phyloP scores from a whole-genome alignment of 2,329 filamentous ascomycete species.

The Aureobasidium pullulans region DNA sequence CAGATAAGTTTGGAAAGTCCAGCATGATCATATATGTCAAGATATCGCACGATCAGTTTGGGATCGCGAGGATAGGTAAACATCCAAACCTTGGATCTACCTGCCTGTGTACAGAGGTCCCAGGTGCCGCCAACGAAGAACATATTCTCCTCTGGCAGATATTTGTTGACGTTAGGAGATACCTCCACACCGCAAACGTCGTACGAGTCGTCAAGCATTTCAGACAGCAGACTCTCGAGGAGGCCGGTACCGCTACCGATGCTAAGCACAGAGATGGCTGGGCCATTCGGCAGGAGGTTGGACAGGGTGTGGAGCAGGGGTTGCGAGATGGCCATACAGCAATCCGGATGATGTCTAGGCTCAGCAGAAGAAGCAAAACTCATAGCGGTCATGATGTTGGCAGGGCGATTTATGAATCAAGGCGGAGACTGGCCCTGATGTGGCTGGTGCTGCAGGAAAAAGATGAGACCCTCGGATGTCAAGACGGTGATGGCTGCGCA shows the following conservation, averaged over 20 bases:
- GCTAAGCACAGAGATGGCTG: constrained; percentile 28
- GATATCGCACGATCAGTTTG: constrained; percentile 38
- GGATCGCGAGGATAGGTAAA: constrained; percentile 49
- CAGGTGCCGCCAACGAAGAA: constrained; percentile 39
- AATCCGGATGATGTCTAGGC: constrained; percentile 16
- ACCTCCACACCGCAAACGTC: constrained; percentile 44
- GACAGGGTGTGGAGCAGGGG: constrained; percentile 9
- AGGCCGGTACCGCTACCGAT: constrained; percentile 47
- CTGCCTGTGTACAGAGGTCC: constrained; percentile 35
- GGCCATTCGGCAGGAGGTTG: constrained; percentile 13
- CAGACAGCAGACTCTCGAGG: constrained; percentile 40
- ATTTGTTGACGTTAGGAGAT: constrained; percentile 35
- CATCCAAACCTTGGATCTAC: constrained; percentile 39
- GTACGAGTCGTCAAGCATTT: constrained; percentile 20
- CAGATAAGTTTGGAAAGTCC: constrained; percentile 33
- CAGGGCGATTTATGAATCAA: neutral
- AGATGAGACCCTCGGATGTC: constrained; percentile 4
- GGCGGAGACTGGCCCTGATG: neutral
- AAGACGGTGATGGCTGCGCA: neutral
- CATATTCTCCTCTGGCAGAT: constrained; percentile 36
- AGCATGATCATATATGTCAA: constrained; percentile 28
- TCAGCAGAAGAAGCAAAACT: constrained; percentile 1
- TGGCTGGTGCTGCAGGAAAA: constrained; percentile 8
- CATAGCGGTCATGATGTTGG: neutral
- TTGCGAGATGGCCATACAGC: constrained; percentile 16